These are phyloP conservation scores for Pinus tabuliformis DNA, from an alignment of 75 land plant species.

Conservation along the genomic window DNA sequence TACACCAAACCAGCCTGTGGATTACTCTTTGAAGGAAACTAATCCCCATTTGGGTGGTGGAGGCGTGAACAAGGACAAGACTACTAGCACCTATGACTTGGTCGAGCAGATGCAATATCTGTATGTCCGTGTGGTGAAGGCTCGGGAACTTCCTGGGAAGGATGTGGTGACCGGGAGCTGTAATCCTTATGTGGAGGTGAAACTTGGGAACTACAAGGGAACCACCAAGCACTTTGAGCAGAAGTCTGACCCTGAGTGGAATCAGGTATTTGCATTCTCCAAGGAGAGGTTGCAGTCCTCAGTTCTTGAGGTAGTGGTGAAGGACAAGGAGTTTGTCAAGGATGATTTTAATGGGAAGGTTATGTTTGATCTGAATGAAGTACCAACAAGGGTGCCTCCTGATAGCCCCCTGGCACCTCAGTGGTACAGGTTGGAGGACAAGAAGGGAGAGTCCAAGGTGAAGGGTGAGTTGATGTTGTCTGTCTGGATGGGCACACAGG, in stretches of 20 bases:
- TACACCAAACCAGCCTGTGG: slow-evolving; percentile 4
- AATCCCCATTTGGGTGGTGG: slow-evolving; percentile 46
- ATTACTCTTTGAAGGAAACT: slow-evolving; percentile 52
- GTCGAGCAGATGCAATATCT: slow-evolving; percentile 83
- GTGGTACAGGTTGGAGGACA: slow-evolving; percentile 86
- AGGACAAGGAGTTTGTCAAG: slow-evolving; percentile 62
- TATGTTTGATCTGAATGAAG: slow-evolving; percentile 69
- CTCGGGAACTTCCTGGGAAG: slow-evolving; percentile 50
- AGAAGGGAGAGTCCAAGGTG: slow-evolving; percentile 49
- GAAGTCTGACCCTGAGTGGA: slow-evolving; percentile 76
- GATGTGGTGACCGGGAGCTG: slow-evolving; percentile 42
- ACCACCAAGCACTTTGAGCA: slow-evolving; percentile 59
- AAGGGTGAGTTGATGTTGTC: slow-evolving; percentile 81
- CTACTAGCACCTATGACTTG: slow-evolving; percentile 69
- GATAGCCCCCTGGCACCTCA: slow-evolving; percentile 94
- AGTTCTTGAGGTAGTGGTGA: slow-evolving; percentile 58
- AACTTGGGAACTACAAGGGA: slow-evolving; percentile 73
- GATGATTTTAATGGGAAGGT: slow-evolving; percentile 80
- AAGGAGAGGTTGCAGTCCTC: slow-evolving; percentile 68
- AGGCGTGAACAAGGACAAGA: slow-evolving; percentile 26
- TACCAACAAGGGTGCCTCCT: slow-evolving; percentile 83
- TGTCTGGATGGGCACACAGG: slow-evolving; percentile 91
- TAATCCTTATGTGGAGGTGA: slow-evolving; percentile 76
- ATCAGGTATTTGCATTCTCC: slow-evolving; percentile 84
- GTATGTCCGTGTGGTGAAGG: slow-evolving; percentile 76